A percentile compares a stretch with the other conserved stretches of the same genome.
Evolutionary conservation across 2,329 filamentous ascomycete species (phyloP).

Genomic region (Aspergillus flavus): DNA sequence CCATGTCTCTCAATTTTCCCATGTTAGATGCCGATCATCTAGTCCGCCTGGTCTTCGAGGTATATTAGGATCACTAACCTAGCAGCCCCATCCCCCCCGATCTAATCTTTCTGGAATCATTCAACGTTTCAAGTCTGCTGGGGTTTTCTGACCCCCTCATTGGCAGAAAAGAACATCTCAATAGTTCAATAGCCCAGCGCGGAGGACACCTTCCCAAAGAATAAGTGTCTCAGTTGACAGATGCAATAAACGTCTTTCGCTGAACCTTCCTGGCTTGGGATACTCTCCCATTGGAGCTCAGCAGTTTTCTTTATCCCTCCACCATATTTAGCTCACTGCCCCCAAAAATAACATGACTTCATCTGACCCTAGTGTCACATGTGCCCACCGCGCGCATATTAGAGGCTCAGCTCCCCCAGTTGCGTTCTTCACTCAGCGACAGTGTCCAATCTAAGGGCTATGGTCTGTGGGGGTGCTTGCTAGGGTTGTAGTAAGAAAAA

Average conservation of each 20-base stretch:
- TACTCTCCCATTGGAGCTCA: constrained; percentile 1
- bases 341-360: constrained; percentile 6
- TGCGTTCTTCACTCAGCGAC: neutral
- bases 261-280: constrained; percentile 1
- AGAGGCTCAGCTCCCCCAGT: constrained; percentile 3
- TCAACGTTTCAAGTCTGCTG: neutral
- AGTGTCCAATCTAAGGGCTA: neutral
- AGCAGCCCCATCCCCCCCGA: neutral
- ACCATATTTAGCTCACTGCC: neutral
- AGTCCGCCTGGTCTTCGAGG: neutral
- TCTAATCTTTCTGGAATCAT: neutral
- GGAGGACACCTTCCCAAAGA: neutral
- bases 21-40: constrained; percentile 8
- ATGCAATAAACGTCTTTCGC: neutral
- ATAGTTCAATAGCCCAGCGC: constrained; percentile 2
- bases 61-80: neutral
- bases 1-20: constrained; percentile 1
- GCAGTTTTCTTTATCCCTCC: constrained; percentile 2
- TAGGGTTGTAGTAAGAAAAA: constrained; percentile 1
- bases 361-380: constrained; percentile 17
- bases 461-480: neutral
- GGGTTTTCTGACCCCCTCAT: neutral
- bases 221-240: neutral
- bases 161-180: neutral
- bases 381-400: constrained; percentile 4